Base-by-base conservation (phyloP, 345 rosid species). In the Psidium guajava region DNA sequence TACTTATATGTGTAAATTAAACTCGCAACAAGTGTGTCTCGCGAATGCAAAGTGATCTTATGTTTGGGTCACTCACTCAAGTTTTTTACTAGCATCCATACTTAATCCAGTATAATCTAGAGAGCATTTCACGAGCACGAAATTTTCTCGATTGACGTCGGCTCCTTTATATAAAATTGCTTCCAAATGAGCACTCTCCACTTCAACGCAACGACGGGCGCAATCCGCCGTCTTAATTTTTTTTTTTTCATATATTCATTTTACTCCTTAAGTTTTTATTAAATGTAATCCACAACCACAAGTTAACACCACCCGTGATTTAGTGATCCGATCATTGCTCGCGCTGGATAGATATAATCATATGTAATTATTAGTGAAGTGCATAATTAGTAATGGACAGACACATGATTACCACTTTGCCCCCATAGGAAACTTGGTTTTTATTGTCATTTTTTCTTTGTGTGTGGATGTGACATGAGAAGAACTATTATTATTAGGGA, bases 11-110 rank as follows among this genome's bases (percentile, higher is more conserved):
- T 59, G 40, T 27, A 59, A 59, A 59, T 59, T 27, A 27, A 1
- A 27, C 20, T 59, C 20, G 21, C 10, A 6, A 47, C 49, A 47
- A 6, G 49, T 44, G 47, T 44, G n/a, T 1, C 28, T 64, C 1
- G 7, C 42, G 22, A 7, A 64, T 64, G 75, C 42, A 28, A 32
- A 7, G 28, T 16, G 22, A 28, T 7, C 22, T 8, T 28, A 6
- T 64, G 32, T 10, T 32, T 8, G 11, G 21, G 0, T 28, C 0
- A 4, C 22, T 32, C 0, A 11, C 75, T 4, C 3, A 6, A 15
- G 24, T n/a, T 28, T 64, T 28, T 64, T 42, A 36, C 42, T 16
- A 8, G 42, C 2, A 3, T 28, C 42, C 69, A 28, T 1, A 1
- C 24, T 32, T 64, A 28, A 64, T 32, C 44, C 44, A 28, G n/a